phyloP scores from a whole-genome alignment of 331 rosid genomes.

The Stylosanthes scabra region DNA sequence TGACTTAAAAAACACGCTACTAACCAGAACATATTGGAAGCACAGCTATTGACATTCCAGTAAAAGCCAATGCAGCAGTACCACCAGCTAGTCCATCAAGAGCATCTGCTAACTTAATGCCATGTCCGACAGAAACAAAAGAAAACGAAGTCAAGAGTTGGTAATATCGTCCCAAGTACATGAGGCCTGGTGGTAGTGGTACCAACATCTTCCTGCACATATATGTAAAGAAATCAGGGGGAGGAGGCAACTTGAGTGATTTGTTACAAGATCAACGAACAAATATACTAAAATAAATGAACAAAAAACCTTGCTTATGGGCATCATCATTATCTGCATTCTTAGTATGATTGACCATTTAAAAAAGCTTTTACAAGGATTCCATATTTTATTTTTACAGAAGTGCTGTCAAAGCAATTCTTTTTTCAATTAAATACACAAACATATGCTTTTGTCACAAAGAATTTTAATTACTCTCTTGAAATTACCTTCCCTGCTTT shows the following conservation, averaged over 20 bases:
- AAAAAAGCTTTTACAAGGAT: not conserved
- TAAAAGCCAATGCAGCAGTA: conserved; percentile 89
- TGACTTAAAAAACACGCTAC: conserved; percentile 42
- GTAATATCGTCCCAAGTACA: conserved; percentile 80
- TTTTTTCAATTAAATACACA: not conserved
- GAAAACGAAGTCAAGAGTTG: conserved; percentile 75
- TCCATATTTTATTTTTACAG: conserved; percentile 7
- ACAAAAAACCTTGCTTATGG: conserved; percentile 13
- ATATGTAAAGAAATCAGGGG: conserved; percentile 30
- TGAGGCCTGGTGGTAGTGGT: conserved; percentile 87
- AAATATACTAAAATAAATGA: conserved; percentile 13
- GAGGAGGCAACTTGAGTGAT: conserved; percentile 22
- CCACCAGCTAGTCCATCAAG: conserved; percentile 99
- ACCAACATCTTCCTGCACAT: conserved; percentile 84
- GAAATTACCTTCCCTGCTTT: conserved; percentile 4
- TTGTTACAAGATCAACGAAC: conserved; percentile 23
- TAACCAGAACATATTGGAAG: conserved; percentile 96
- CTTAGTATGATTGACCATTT: not conserved
- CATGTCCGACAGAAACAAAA: conserved; percentile 92
- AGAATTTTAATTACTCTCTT: too few relatives aligned
- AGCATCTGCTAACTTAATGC: conserved; percentile 83
- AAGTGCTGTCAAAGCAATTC: conserved; percentile 2
- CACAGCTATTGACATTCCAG: conserved; percentile 97
- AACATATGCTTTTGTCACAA: not conserved
- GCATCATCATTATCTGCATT: conserved; percentile 6